Evolutionary conservation across 805 yeast species (phyloP), one percentile per base, ranked within the genome.

Genomic region (Teunomyces stri): DNA sequence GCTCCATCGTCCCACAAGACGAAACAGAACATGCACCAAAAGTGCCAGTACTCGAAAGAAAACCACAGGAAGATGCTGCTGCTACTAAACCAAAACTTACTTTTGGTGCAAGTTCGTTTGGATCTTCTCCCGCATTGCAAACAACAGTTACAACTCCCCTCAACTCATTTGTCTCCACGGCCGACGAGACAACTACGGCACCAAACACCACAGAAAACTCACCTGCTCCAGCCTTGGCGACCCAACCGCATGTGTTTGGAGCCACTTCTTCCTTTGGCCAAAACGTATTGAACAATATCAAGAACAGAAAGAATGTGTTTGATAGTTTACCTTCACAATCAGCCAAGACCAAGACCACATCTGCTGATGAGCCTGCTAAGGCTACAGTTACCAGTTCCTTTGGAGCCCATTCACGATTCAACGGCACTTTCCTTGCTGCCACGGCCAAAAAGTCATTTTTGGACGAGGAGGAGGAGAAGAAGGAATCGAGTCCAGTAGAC

Each of bases 381-480:
- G 29, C 51, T 40, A 37, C 44, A 4, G 31, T 27, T 13, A 11
- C 46, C 44, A 48, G 61, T 30, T 59, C 72, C 0, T 79, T 79
- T 62, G 82, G 82, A 0, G 62, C 79, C 3, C 65, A 68, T 29
- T 66, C 81, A 12, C 67, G 66, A 37, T 79, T 78, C 52, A 70
- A 75, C 2, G 78, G 78, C 55, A 86, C 87, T 0, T 81, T 83
- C 57, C 76, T 79, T 52, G 64, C 66, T 9, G 75, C 85, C 1
- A 52, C 78, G 31, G 67, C 63, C 31, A 79, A 78, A 56, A 75
- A 81, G 60, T 80, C 88, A 4, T 78, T 85, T 43, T 79, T 85
- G 54, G 86, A 83, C 45, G 66, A 67, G 5, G 40, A 37, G 12
- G 11, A 25, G 12, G 16, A 25, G 5, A 37, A 37, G 20, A 37